Percentiles rank a stretch among this genome's conserved stretches.
Conservation (phyloP, 257 asterid species). For the Rauvolfia tetraphylla region DNA sequence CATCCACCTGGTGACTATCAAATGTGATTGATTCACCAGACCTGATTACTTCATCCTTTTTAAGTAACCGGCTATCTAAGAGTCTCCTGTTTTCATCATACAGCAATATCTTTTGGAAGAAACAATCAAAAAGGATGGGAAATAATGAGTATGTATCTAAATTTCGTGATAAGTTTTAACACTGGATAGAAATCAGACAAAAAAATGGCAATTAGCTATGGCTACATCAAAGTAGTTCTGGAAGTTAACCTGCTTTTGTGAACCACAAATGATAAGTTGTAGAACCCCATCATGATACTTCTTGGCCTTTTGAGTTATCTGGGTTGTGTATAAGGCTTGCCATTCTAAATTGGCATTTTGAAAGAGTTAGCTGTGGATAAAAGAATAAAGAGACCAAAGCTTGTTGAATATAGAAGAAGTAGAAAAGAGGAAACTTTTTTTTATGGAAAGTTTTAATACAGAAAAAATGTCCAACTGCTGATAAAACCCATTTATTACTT, state of each 20-base stretch:
- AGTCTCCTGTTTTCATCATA: slow-evolving; percentile 60
- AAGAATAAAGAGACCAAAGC: not conserved
- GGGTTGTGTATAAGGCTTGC: slow-evolving; percentile 89
- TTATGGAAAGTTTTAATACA: not conserved
- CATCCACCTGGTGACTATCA: slow-evolving; percentile 67
- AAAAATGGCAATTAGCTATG: slow-evolving; percentile 2
- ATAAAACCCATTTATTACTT: not conserved
- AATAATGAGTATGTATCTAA: slow-evolving; percentile 6
- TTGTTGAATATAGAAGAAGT: not conserved
- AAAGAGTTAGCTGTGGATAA: not conserved
- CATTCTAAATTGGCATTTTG: slow-evolving; percentile 45
- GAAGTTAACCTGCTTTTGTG: slow-evolving; percentile 68
- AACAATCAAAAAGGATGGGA: slow-evolving; percentile 3
- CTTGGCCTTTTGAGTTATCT: slow-evolving; percentile 77
- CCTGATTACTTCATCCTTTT: slow-evolving; percentile 49
- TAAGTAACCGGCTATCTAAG: slow-evolving; percentile 63
- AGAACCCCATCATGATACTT: slow-evolving; percentile 78
- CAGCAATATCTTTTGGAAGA: slow-evolving; percentile 53
- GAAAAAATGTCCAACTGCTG: not conserved
- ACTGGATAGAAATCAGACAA: not conserved
- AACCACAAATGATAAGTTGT: slow-evolving; percentile 59
- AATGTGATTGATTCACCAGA: slow-evolving; percentile 59
- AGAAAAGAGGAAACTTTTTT: not conserved
- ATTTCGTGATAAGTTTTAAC: slow-evolving; percentile 12
- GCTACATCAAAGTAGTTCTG: slow-evolving; percentile 18